Percentiles rank a stretch among this genome's conserved stretches.
Conservation (phyloP, 2,329 filamentous ascomycete species). For the Fusarium illudens region DNA sequence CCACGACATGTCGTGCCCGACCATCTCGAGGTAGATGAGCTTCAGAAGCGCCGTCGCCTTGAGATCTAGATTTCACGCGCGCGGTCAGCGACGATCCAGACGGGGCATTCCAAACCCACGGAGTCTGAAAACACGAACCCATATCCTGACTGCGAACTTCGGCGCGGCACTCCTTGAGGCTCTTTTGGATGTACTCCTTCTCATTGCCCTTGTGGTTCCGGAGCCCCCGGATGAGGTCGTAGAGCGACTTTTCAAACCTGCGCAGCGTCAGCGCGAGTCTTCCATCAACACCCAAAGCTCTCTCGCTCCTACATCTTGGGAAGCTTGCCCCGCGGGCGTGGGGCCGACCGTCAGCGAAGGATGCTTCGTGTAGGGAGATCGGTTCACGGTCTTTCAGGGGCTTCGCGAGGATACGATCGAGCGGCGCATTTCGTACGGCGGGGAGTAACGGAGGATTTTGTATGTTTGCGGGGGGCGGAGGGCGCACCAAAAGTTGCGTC, state of each 20-base stretch:
- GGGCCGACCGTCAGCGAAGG: conserved; percentile 36
- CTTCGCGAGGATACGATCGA: conserved; percentile 20
- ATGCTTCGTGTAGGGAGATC: conserved; percentile 22
- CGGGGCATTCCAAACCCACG: neutral
- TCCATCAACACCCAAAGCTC: conserved; percentile 13
- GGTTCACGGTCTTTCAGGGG: conserved; percentile 36
- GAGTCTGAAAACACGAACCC: conserved; percentile 64
- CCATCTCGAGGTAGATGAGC: conserved; percentile 98
- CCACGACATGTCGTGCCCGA: conserved; percentile 99
- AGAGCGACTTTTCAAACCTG: conserved; percentile 99
- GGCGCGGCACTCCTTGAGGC: conserved; percentile 91
- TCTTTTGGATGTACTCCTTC: conserved; percentile 92
- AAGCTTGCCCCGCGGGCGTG: conserved; percentile 42
- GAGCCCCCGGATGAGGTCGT: conserved; percentile 96
- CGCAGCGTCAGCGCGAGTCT: conserved; percentile 34
- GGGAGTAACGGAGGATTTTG: neutral
- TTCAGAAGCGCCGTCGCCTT: conserved; percentile 97
- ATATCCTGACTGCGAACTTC: conserved; percentile 95
- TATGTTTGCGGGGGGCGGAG: conserved; percentile 2
- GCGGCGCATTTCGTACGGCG: conserved; percentile 37
- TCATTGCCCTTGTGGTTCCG: conserved; percentile 96
- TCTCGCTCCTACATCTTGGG: conserved; percentile 40
- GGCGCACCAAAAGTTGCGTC: conserved; percentile 11
- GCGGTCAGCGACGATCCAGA: conserved; percentile 18
- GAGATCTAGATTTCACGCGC: conserved; percentile 67